Conservation (phyloP, 2,329 filamentous ascomycete genomes). For the Cercospora zeina region DNA sequence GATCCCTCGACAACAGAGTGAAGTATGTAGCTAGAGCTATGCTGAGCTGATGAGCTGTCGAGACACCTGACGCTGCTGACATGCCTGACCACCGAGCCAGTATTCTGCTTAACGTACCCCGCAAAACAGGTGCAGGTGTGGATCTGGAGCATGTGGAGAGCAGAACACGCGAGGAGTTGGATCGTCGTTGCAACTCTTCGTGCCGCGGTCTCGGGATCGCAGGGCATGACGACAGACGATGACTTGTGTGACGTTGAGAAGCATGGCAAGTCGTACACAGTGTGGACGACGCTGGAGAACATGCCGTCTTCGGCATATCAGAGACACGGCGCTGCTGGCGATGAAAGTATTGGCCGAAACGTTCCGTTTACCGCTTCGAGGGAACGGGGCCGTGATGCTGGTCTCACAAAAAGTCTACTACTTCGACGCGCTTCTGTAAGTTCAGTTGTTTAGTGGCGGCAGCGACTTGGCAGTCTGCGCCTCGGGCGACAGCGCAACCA, state of each 20-base stretch:
- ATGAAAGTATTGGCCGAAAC: neutral
- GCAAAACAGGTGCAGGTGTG: neutral
- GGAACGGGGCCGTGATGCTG: neutral
- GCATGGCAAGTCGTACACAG: neutral
- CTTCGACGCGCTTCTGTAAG: neutral
- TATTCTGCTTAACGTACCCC: slow-evolving; percentile 6
- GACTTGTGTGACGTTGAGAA: neutral
- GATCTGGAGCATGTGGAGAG: slow-evolving; percentile 1
- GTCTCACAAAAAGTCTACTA: neutral
- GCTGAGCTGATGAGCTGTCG: neutral
- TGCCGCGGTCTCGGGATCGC: neutral
- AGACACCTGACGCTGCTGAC: neutral
- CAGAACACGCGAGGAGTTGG: slow-evolving; percentile 2
- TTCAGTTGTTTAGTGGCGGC: neutral
- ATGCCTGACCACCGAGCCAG: slow-evolving; percentile 7
- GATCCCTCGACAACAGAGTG: neutral
- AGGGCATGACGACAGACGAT: slow-evolving; percentile 1
- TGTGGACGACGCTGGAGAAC: too few species aligned
- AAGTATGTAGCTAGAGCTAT: neutral
- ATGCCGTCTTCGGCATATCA: too few species aligned
- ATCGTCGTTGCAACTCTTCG: neutral
- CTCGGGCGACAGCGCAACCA: slow-evolving; percentile 1
- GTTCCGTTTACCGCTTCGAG: slow-evolving; percentile 3
- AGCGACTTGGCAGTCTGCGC: neutral
- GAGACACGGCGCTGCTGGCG: neutral